These are phyloP conservation scores for Fraxinus platypoda DNA, from an alignment of 305 asterid species.

Conservation along the genomic window DNA sequence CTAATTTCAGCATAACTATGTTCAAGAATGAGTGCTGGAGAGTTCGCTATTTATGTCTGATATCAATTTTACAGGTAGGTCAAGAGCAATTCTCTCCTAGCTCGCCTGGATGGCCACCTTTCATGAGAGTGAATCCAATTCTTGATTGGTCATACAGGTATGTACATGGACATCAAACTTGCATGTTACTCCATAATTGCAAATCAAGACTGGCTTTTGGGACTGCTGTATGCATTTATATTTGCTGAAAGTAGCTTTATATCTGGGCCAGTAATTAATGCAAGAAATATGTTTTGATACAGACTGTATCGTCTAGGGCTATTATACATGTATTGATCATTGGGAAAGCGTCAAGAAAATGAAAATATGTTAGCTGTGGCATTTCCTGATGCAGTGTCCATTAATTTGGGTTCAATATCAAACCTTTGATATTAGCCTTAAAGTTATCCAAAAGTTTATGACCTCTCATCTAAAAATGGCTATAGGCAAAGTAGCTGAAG, in stretches of 20 bases:
- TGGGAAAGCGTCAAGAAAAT: slow-evolving; percentile 3
- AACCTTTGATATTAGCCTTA: not conserved
- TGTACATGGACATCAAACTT: slow-evolving; percentile 3
- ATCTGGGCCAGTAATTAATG: slow-evolving; percentile 4
- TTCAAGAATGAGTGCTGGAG: not conserved
- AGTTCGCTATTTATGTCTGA: slow-evolving; percentile 1
- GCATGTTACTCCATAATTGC: not conserved
- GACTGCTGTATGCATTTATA: not conserved
- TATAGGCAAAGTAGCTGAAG: not conserved
- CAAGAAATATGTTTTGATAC: not conserved
- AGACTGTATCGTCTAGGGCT: not conserved
- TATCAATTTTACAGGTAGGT: slow-evolving; percentile 57
- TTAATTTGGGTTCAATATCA: not conserved
- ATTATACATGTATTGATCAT: not conserved
- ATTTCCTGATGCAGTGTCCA: not conserved
- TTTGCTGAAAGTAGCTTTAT: slow-evolving; percentile 1
- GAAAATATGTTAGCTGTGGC: not conserved
- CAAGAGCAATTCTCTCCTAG: slow-evolving; percentile 97
- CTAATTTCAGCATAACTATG: slow-evolving; percentile 10
- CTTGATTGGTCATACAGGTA: slow-evolving; percentile 99
- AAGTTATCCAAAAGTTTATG: not conserved
- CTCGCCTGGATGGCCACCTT: slow-evolving; percentile 97
- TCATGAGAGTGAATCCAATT: slow-evolving; percentile 98
- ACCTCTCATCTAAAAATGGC: not conserved
- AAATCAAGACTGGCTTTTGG: slow-evolving; percentile 4